Base-by-base conservation (phyloP, 2,329 filamentous ascomycete genomes). In the Apiospora arundinis region DNA sequence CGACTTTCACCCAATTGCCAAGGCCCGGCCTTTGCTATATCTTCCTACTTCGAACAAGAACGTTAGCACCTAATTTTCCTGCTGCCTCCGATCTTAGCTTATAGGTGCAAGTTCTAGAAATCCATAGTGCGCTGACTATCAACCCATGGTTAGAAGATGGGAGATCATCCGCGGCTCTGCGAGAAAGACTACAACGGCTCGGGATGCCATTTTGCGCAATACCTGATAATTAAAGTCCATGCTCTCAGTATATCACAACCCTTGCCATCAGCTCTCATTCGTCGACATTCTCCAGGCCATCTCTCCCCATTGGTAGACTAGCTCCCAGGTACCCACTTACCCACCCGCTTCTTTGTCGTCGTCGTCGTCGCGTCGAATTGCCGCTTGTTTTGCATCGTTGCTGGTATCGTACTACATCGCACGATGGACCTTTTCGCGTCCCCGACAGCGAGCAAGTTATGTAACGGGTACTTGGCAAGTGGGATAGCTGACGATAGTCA, bases 401-500 rank as follows among this genome's bases (percentile, higher is more conserved):
- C 18, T 11, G 28, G 21, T 32, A 18, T 60, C 52, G 52, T 60
- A 18, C 28, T 37, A 60, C 18, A 60, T 60, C 25, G 28, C 6
- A 37, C 52, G 28, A 60, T 45, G 16, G 4, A 4, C 32, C 11
- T 21, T 12, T 49, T 25, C 23, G 14, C 14, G 2, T 32, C 32
- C 16, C 4, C 25, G 5, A 37, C 8, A 21, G 8, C 18, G 16
- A 60, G 16, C 52, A 60, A 21, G 16, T 21, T 60, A 37, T 32
- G 21, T 60, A 60, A 32, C 16, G 25, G 49, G 16, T 45, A 7
- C 49, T 56, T 18, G 16, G 48, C n/a, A 12, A 28, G n/a, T 37
- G 52, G 52, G 52, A 60, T 21, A 37, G 52, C 28, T 37, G 52
- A 18, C 52, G 52, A 60, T 60, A 60, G 52, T 60, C 21, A 25